Evolutionary conservation across 139 green algal species (phyloP).

Genomic region (Chlorella sp.): DNA sequence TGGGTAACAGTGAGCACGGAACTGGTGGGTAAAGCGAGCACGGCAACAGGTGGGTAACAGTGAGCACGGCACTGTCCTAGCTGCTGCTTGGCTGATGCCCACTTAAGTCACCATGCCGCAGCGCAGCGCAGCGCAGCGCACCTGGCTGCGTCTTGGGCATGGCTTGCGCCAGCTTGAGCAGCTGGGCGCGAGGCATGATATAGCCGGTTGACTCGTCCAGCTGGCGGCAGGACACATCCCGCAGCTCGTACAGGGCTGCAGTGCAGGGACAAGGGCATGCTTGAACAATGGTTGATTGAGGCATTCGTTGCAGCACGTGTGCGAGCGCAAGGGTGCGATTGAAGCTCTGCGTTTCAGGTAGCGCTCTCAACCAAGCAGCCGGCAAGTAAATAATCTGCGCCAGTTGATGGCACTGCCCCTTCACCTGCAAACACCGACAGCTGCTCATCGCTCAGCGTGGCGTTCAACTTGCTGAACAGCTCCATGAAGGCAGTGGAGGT

Average conservation of each 20-base stretch:
- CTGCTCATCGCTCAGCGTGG: slow-evolving; percentile 57
- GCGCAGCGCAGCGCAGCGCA: not conserved
- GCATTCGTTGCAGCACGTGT: too few species aligned
- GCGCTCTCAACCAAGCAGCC: not conserved
- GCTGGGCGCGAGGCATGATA: slow-evolving; percentile 80
- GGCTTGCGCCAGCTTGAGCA: slow-evolving; percentile 71
- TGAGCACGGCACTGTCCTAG: not conserved
- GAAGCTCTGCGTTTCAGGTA: too few species aligned
- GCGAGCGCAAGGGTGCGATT: too few species aligned
- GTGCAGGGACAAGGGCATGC: not conserved
- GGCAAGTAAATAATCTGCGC: too few species aligned
- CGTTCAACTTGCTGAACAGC: slow-evolving; percentile 39
- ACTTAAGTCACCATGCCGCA: not conserved
- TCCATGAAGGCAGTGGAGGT: slow-evolving; percentile 40
- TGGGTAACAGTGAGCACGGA: too few species aligned
- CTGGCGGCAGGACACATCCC: slow-evolving; percentile 71
- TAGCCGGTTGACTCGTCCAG: slow-evolving; percentile 90
- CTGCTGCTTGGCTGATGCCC: too few species aligned
- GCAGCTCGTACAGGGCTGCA: slow-evolving; percentile 70
- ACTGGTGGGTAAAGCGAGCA: too few species aligned
- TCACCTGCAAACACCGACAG: slow-evolving; percentile 68
- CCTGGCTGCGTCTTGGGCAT: slow-evolving; percentile 10
- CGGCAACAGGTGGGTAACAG: too few species aligned
- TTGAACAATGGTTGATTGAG: not conserved
- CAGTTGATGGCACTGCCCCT: not conserved